Base-by-base conservation (phyloP, 2,329 filamentous ascomycete genomes). In the Curvularia verruculosa region DNA sequence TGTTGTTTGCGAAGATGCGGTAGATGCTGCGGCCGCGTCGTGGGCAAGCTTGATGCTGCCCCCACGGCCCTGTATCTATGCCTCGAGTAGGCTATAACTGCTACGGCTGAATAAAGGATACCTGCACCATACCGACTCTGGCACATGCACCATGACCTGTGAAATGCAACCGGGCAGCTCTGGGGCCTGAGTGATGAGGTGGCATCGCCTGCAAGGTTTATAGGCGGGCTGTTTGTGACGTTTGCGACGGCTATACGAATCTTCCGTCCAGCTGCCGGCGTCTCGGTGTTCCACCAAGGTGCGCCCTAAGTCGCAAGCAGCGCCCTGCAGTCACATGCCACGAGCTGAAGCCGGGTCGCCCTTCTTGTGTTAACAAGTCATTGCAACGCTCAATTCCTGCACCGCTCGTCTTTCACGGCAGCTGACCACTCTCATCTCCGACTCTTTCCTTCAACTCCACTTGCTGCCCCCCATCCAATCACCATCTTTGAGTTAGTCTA, bases 391-490 rank as follows among this genome's bases (percentile, higher is more conserved):
- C 41, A 37, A 46, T 48, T 49, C 49, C 59, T 61, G 60, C 49
- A 31, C 41, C 59, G 70, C 61, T 65, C 67, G 65, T 67, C 62
- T 59, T 56, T 52, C 54, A 55, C 57, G 58, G 64, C 72, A 74
- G 67, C 69, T 75, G 71, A 73, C 71, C 65, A 43, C 10, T 23
- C 46, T 54, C 55, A 19, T 49, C 59, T 64, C 72, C 72, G 72
- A 60, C 55, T 70, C 68, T 45, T 64, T 54, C 71, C 72, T 68
- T 49, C 52, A 46, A 56, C 36, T 45, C 48, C 43, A 31, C 54
- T 52, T 66, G 63, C 69, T 70, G 69, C 63, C 69, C 55, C 54
- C 28, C 28, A n/a, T 67, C 61, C 67, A 66, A 69, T 15, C 31
- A 34, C 69, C 63, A 66, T 59, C 62, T 68, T 41, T 36, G 51